Base-by-base conservation (phyloP, 495 filamentous ascomycete genomes). In the Apiosordaria backusii region DNA sequence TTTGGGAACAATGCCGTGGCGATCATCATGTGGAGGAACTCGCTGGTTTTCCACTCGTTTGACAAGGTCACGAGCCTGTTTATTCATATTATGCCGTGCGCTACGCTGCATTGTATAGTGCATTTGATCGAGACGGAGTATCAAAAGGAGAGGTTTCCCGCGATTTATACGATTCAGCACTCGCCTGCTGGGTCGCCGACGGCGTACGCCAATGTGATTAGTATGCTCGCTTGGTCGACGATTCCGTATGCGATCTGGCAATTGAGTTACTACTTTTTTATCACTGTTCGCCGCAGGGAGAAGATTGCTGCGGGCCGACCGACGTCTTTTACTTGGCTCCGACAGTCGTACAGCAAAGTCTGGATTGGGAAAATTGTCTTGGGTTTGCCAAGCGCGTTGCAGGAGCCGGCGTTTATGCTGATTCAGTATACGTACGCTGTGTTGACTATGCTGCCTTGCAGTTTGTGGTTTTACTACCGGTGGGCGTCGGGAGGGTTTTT, bases 11-110 rank as follows among this genome's bases (percentile, higher is more conserved):
- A 99, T 74, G 95, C 95, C 58, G 88, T 96, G 60, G 95, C 95
- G 19, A 98, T 99, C 76, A 96, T 95, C 67, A 97, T 99, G 94
- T 99, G 95, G 95, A 88, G 95, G 64, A 99, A 99, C 76, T 96
- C 92, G 22, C 84, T 99, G 78, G 95, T 99, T 50, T 98, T 99
- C 80, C 95, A 99, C 78, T 93, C 90, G 66, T 87, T 98, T 77
- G 95, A 99, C 80, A 99, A 99, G 77, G 81, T 96, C 62, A 93
- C 92, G 45, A 93, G 90, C 81, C 89, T 98, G 26, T 98, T 99
- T 80, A 97, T 99, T 69, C 95, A 99, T 78, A 97, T 99, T 70
- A 98, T 98, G 93, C 95, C 95, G 4, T 95, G 92, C 58, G 92
- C 91, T 9, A 89, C 93, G 23, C 82, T 97, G 55, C 95, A 99